phyloP scores from a whole-genome alignment of 352 stramenopile species.

The Blastocystis sp. region DNA sequence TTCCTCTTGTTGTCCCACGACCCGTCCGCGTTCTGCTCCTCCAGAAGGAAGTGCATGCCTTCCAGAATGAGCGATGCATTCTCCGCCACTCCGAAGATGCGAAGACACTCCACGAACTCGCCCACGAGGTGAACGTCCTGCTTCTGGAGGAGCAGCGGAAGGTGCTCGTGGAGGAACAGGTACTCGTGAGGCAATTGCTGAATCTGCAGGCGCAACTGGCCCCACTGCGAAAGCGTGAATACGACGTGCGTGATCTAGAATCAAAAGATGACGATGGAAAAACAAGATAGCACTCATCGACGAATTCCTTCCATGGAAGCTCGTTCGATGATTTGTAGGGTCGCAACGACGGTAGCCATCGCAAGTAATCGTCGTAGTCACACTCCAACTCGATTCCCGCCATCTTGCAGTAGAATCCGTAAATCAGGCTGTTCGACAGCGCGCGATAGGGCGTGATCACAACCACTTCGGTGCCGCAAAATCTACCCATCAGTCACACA shows the following conservation, averaged over 20 bases:
- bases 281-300: conserved; percentile 79
- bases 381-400: conserved; percentile 67
- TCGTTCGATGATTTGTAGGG: conserved; percentile 80
- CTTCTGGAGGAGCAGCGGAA: conserved; percentile 79
- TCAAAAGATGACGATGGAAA: not conserved
- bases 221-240: conserved; percentile 82
- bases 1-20: conserved; percentile 41
- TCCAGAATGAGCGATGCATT: conserved; percentile 52
- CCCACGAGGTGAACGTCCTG: conserved; percentile 78
- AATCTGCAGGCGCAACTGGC: conserved; percentile 75
- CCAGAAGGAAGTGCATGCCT: conserved; percentile 70
- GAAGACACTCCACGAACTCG: conserved; percentile 74
- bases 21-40: conserved; percentile 50
- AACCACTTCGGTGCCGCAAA: conserved; percentile 73
- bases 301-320: conserved; percentile 77
- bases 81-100: conserved; percentile 70
- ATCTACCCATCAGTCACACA: conserved; percentile 75
- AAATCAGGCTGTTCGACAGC: conserved; percentile 70
- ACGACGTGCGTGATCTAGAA: conserved; percentile 78
- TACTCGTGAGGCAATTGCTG: conserved; percentile 85
- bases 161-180: conserved; percentile 81
- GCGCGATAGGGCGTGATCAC: conserved; percentile 23
- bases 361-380: conserved; percentile 75
- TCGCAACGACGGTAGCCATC: conserved; percentile 79
- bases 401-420: conserved; percentile 68